Evolutionary conservation across 306 rosid species (phyloP).

Genomic region (Trifolium dubium): DNA sequence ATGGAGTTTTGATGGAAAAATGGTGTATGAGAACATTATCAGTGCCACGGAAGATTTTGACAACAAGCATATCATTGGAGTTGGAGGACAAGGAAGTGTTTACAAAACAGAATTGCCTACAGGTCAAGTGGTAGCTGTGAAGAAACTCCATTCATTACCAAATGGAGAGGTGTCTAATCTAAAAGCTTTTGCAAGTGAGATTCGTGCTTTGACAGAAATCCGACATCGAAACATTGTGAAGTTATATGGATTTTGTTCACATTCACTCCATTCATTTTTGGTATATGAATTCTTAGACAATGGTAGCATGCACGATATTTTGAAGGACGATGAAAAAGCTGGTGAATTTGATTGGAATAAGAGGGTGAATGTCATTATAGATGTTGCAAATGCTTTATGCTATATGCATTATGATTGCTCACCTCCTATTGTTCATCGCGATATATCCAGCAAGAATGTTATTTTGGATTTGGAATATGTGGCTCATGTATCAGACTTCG

Average conservation of each 20-base stretch:
- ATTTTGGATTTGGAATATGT: background rate
- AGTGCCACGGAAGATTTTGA: background rate
- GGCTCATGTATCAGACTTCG: background rate
- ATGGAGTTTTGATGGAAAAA: background rate
- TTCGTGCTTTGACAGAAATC: background rate
- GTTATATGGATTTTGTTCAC: background rate
- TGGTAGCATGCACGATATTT: background rate
- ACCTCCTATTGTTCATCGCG: background rate
- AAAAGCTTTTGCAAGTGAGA: background rate
- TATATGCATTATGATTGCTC: slow-evolving; percentile 6
- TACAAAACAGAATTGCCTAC: background rate
- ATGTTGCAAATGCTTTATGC: background rate
- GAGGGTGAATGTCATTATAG: background rate
- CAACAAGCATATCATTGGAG: background rate
- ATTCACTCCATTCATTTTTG: background rate
- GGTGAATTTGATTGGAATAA: background rate
- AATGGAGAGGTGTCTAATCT: background rate
- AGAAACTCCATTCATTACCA: background rate
- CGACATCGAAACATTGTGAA: background rate
- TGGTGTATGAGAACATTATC: background rate
- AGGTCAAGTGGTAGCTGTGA: background rate
- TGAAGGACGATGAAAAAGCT: background rate
- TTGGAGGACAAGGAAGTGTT: background rate
- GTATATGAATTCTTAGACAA: background rate
- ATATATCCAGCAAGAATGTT: background rate